Percentiles rank a stretch among this genome's conserved stretches.
phyloP scores from a whole-genome alignment of 2,329 filamentous ascomycete species.

The Macroventuria anomochaeta region DNA sequence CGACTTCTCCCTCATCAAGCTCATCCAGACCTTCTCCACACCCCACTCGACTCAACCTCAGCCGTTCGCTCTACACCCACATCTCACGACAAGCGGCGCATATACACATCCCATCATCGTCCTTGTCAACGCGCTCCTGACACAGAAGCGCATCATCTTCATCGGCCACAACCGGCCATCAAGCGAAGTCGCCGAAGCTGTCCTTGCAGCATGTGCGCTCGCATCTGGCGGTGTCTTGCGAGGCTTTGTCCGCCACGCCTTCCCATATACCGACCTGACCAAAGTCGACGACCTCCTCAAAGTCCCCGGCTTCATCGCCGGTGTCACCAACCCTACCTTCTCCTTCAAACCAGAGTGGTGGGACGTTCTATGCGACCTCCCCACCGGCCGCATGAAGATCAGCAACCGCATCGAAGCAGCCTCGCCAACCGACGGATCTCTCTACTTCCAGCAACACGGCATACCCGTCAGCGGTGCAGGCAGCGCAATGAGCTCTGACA shows the following conservation, averaged over 20 bases:
- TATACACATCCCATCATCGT: conserved; percentile 95
- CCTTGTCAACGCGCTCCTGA: conserved; percentile 90
- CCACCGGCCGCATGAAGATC: conserved; percentile 92
- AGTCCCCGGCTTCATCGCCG: conserved; percentile 96
- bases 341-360: conserved; percentile 97
- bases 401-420: conserved; percentile 85
- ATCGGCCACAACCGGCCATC: conserved; percentile 94
- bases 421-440: conserved; percentile 79
- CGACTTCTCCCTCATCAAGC: conserved; percentile 95
- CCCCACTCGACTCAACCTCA: conserved; percentile 83
- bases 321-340: conserved; percentile 96
- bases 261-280: conserved; percentile 96
- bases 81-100: conserved; percentile 89
- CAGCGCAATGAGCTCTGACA: conserved; percentile 33
- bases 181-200: conserved; percentile 95
- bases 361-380: conserved; percentile 93
- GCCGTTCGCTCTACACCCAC: conserved; percentile 84
- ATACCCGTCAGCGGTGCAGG: conserved; percentile 37
- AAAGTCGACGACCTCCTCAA: conserved; percentile 97
- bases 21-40: conserved; percentile 91
- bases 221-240: conserved; percentile 90
- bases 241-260: conserved; percentile 94
- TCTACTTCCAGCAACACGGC: conserved; percentile 81
- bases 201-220: conserved; percentile 92
- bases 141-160: conserved; percentile 96